Conservation (phyloP, 495 filamentous ascomycete genomes). For the Aspergillus baeticus region DNA sequence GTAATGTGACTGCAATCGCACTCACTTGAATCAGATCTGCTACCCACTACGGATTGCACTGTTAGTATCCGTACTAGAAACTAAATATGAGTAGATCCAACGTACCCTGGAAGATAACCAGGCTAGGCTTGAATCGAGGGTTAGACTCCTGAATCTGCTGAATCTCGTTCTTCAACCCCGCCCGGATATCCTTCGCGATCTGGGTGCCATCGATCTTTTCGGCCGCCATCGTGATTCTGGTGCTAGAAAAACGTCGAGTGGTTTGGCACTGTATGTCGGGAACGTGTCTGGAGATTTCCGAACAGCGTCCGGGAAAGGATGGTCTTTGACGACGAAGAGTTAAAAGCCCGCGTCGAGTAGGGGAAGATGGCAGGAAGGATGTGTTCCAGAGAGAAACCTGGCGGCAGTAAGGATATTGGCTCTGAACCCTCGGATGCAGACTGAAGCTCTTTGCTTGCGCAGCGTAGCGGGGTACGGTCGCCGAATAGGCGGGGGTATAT, state of each 20-base stretch:
- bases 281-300: constrained; percentile 21
- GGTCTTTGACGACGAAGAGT: constrained; percentile 14
- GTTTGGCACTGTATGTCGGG: constrained; percentile 21
- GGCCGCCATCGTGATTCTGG: constrained; percentile 68
- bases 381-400: constrained; percentile 4
- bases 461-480: constrained; percentile 37
- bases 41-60: constrained; percentile 58
- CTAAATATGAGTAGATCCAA: constrained; percentile 2
- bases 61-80: constrained; percentile 14
- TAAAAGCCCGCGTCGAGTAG: constrained; percentile 14
- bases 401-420: constrained; percentile 1
- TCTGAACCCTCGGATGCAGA: constrained; percentile 8
- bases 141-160: constrained; percentile 74
- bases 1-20: constrained; percentile 14
- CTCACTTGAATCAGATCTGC: constrained; percentile 89
- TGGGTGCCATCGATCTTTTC: constrained; percentile 93
- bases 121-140: constrained; percentile 79
- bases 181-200: constrained; percentile 86
- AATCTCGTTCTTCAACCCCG: constrained; percentile 75
- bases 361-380: neutral
- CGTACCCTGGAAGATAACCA: constrained; percentile 92
- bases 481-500: constrained; percentile 33
- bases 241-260: constrained; percentile 19
- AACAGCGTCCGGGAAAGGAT: constrained; percentile 7
- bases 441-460: constrained; percentile 17